phyloP scores from a whole-genome alignment of 352 stramenopile species.

The Peronospora destructor region DNA sequence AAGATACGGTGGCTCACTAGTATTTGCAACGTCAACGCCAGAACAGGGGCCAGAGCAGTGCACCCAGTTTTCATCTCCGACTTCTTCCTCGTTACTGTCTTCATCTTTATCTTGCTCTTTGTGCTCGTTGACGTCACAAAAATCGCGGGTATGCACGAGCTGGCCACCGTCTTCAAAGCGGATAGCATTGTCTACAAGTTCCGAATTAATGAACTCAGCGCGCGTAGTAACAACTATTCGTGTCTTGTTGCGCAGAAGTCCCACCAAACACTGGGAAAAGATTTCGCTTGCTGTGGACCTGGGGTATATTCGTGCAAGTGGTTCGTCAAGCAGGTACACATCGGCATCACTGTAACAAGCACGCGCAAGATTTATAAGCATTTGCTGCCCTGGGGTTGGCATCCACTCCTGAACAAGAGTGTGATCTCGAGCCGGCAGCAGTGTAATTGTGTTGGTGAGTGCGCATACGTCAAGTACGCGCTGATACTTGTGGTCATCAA shows the following conservation, averaged over 20 bases:
- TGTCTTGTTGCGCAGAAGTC: conserved; percentile 58
- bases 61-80: conserved; percentile 15
- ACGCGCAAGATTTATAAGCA: conserved; percentile 71
- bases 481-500: conserved; percentile 62
- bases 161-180: conserved; percentile 40
- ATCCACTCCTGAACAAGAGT: conserved; percentile 74
- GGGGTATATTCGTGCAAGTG: conserved; percentile 41
- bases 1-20: conserved; percentile 9
- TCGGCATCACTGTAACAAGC: conserved; percentile 82
- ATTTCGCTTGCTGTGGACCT: conserved; percentile 71
- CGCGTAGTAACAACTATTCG: conserved; percentile 65
- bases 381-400: conserved; percentile 56
- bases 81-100: conserved; percentile 21
- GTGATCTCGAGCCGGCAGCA: conserved; percentile 76
- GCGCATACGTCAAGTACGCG: conserved; percentile 72
- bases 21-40: conserved; percentile 14
- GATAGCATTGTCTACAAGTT: conserved; percentile 53
- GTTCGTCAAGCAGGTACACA: conserved; percentile 62
- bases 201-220: conserved; percentile 54
- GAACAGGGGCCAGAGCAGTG: conserved; percentile 27
- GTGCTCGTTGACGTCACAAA: conserved; percentile 18
- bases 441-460: conserved; percentile 66
- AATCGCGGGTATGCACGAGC: conserved; percentile 42
- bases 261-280: conserved; percentile 72
- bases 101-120: conserved; percentile 19